Evolutionary conservation across 352 stramenopile species (phyloP).

Genomic region (Pythium chondricola): DNA sequence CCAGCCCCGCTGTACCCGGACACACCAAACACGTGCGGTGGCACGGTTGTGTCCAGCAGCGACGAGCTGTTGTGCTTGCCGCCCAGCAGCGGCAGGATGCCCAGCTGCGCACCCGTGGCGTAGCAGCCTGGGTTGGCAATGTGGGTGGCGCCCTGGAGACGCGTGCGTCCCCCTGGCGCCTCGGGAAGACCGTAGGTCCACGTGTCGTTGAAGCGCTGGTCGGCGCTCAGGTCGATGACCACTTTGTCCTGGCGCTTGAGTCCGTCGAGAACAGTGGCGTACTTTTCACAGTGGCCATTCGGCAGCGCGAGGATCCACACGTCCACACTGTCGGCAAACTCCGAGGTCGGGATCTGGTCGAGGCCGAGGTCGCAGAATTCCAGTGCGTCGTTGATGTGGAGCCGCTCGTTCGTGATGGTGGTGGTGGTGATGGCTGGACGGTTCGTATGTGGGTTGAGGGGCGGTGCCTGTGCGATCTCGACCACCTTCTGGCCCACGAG

Average conservation of each 20-base stretch:
- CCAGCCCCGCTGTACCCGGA: conserved; percentile 86
- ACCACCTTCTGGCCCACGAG: conserved; percentile 76
- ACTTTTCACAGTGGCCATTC: conserved; percentile 83
- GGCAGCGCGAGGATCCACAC: conserved; percentile 85
- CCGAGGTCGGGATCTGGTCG: conserved; percentile 59
- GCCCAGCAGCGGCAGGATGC: conserved; percentile 71
- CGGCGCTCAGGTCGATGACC: conserved; percentile 84
- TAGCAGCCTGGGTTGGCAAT: conserved; percentile 89
- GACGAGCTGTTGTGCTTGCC: conserved; percentile 34
- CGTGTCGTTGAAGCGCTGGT: conserved; percentile 82
- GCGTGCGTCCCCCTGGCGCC: conserved; percentile 47
- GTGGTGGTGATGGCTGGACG: conserved; percentile 41
- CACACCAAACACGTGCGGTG: conserved; percentile 82
- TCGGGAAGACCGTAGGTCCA: conserved; percentile 87
- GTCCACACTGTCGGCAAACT: conserved; percentile 72
- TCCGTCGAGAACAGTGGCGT: conserved; percentile 60
- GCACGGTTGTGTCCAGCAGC: conserved; percentile 55
- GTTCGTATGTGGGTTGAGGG: conserved; percentile 81
- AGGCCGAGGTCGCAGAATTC: conserved; percentile 81
- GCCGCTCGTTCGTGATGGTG: conserved; percentile 20
- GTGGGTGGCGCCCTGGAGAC: conserved; percentile 58
- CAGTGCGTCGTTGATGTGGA: conserved; percentile 67
- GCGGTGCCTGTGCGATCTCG: conserved; percentile 60
- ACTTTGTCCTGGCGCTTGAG: conserved; percentile 67
- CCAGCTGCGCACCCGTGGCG: conserved; percentile 74